Evolutionary conservation across 176 grass and related monocot species (phyloP), one percentile per base, ranked within the genome.

Genomic region (Canna indica): DNA sequence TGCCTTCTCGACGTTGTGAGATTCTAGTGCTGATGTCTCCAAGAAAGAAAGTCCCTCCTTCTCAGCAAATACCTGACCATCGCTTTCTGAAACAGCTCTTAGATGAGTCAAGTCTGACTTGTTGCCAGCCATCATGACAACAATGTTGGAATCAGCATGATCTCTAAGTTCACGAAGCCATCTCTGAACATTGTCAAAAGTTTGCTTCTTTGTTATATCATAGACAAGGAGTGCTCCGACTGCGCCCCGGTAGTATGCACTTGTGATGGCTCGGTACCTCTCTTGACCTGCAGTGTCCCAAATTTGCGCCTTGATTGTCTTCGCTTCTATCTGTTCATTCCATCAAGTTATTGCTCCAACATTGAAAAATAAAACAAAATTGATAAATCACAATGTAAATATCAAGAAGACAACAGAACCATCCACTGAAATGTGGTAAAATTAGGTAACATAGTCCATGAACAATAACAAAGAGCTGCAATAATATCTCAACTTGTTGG

Each of bases 251-350:
- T 85, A 90, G 76, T 85, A 83, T 56, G 87, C 80, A 67, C 87
- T 85, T n/a, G 87, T 90, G 65, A 90, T 90, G 18, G 83, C 83
- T 68, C 87, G 83, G 64, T 85, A 90, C 68, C 87, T 90, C 70
- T 90, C 87, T 67, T 90, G 87, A 29, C 87, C 87, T 57, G 73
- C 87, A 30, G 83, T 90, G 41, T 85, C 87, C 87, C 87, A 90
- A 46, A 90, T 90, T 58, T 90, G 83, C 36, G 80, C 87, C 66
- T 90, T 90, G 73, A 85, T 60, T 47, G 80, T 90, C 74, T 82
- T 90, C 28, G 73, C 87, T 1, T 85, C 80, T 64, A 83, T 85
- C 80, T 85, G 73, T 74, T 20, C 26, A 72, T 69, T 47, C 41
- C 53, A 25, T 15, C 66, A 34, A 33, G 4, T 30, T 30, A 71